Conservation (phyloP, 306 rosid species). For the Malus asiatica region DNA sequence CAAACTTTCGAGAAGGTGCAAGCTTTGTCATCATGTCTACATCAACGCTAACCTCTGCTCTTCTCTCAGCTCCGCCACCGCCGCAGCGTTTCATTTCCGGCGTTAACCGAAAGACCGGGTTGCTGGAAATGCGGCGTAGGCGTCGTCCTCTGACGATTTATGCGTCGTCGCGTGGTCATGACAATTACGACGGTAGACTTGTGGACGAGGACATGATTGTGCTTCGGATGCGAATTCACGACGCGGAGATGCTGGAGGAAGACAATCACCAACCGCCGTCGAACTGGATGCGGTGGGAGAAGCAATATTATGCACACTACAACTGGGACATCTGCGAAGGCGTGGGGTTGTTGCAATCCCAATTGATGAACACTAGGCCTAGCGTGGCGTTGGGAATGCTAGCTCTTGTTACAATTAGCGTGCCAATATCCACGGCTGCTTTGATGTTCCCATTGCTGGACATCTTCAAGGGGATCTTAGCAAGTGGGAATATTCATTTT, state of each 20-base stretch:
- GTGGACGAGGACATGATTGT: conserved; percentile 54
- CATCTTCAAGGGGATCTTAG: not conserved
- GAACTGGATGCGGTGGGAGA: conserved; percentile 37
- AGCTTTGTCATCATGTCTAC: not conserved
- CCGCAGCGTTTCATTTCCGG: not conserved
- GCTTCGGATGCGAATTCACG: conserved; percentile 47
- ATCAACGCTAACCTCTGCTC: conserved; percentile 20
- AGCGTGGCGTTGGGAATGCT: conserved; percentile 19
- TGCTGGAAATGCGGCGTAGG: not conserved
- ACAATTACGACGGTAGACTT: conserved; percentile 35
- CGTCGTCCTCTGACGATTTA: not conserved
- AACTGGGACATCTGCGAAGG: conserved; percentile 18
- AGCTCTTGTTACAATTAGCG: conserved; percentile 19
- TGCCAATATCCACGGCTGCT: conserved; percentile 12
- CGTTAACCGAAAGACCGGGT: not conserved
- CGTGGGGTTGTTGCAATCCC: conserved; percentile 23
- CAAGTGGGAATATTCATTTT: not conserved
- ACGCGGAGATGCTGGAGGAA: conserved; percentile 27
- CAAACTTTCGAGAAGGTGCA: not conserved
- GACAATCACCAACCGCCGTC: not conserved
- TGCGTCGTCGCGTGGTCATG: conserved; percentile 35
- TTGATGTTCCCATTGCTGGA: conserved; percentile 14
- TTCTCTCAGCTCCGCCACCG: conserved; percentile 12
- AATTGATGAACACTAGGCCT: conserved; percentile 33
- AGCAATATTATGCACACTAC: conserved; percentile 6